These are phyloP conservation scores for Penicillium sp. DNA, from an alignment of 2,329 filamentous ascomycete species.

Conservation along the genomic window DNA sequence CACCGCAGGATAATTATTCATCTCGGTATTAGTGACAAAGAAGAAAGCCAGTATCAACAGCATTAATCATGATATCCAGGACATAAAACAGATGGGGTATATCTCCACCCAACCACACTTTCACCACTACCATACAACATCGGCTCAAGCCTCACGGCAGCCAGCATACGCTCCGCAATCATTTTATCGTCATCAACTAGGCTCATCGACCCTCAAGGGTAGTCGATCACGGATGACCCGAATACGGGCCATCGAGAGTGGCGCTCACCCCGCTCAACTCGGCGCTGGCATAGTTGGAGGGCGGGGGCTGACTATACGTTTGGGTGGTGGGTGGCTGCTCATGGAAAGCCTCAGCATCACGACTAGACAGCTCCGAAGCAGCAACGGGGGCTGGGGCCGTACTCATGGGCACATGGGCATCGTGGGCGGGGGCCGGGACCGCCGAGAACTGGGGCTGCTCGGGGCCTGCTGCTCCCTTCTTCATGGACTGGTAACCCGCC, in stretches of 20 bases:
- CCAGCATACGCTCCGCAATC: background rate
- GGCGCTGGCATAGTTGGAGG: constrained; percentile 8
- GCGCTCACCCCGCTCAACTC: constrained; percentile 14
- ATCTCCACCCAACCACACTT: constrained; percentile 4
- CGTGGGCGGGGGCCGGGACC: constrained; percentile 7
- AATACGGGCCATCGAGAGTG: background rate
- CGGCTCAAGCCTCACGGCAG: too few relatives aligned
- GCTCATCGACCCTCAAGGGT: background rate
- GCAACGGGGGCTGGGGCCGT: constrained; percentile 9
- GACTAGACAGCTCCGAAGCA: constrained; percentile 13
- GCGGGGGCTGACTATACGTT: constrained; percentile 11
- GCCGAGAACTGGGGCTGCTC: background rate
- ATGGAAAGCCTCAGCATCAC: constrained; percentile 21
- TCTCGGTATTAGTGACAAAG: background rate
- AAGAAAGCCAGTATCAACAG: background rate
- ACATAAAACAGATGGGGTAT: background rate
- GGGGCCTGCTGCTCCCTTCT: constrained; percentile 2
- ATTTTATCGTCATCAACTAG: background rate
- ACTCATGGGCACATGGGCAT: constrained; percentile 16
- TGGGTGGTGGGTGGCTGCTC: constrained; percentile 18
- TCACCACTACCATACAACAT: background rate
- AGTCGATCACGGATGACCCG: constrained; percentile 2
- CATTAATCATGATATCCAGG: background rate
- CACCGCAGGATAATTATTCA: background rate
- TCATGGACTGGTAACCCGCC: constrained; percentile 28